phyloP scores from a whole-genome alignment of 805 yeast genomes.

The Citeromyces matritensis region DNA sequence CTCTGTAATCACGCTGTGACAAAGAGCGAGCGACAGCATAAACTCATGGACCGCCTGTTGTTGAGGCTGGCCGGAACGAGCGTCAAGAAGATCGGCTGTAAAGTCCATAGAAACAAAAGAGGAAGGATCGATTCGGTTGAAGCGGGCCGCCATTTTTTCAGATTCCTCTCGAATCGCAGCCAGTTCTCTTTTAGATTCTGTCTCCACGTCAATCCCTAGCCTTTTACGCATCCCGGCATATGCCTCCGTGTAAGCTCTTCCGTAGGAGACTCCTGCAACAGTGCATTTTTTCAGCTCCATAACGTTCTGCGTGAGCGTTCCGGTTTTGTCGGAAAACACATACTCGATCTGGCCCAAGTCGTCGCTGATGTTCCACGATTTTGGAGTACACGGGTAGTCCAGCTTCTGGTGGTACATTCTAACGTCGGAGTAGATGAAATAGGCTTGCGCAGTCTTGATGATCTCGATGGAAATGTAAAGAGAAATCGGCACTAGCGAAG shows the following conservation, averaged over 20 bases:
- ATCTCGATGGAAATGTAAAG: slow-evolving; percentile 72
- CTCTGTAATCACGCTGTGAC: slow-evolving; percentile 69
- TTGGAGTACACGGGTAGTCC: slow-evolving; percentile 75
- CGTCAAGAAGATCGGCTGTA: slow-evolving; percentile 39
- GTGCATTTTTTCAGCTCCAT: slow-evolving; percentile 82
- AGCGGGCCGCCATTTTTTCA: slow-evolving; percentile 35
- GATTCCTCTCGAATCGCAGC: slow-evolving; percentile 42
- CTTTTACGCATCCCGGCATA: slow-evolving; percentile 65
- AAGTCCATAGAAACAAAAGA: slow-evolving; percentile 50
- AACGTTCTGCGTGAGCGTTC: slow-evolving; percentile 70
- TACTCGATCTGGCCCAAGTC: slow-evolving; percentile 80
- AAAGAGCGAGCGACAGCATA: slow-evolving; percentile 60
- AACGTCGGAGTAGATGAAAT: slow-evolving; percentile 63
- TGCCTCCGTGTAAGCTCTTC: slow-evolving; percentile 75
- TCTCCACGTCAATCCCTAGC: slow-evolving; percentile 61
- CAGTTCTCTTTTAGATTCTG: slow-evolving; percentile 36
- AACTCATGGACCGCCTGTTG: slow-evolving; percentile 52
- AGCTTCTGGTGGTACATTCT: slow-evolving; percentile 51
- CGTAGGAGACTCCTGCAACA: slow-evolving; percentile 57
- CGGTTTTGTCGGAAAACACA: slow-evolving; percentile 74
- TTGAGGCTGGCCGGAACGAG: slow-evolving; percentile 34
- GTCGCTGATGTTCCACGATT: slow-evolving; percentile 76
- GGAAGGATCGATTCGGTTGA: slow-evolving; percentile 21
- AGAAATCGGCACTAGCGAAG: slow-evolving; percentile 72
- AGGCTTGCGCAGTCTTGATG: slow-evolving; percentile 72